Conservation (phyloP, 345 rosid genomes). For the Orychophragmus violaceus region DNA sequence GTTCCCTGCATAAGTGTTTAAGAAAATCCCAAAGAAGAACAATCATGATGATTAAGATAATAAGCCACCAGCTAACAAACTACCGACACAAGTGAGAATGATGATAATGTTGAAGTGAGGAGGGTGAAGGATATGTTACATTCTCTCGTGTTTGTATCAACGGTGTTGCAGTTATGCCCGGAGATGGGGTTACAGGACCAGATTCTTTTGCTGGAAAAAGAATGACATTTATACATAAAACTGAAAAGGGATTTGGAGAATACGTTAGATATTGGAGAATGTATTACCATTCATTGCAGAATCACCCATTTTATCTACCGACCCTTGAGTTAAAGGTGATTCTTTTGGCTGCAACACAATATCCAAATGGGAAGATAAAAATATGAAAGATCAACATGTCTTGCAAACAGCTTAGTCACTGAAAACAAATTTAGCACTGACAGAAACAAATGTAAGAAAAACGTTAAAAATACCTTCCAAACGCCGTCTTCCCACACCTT, state of each 20-base stretch:
- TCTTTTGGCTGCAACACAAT: slow-evolving; percentile 32
- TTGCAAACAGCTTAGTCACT: neutral
- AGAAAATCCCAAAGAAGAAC: neutral
- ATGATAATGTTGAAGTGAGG: neutral
- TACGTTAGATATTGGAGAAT: neutral
- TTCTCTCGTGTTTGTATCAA: neutral
- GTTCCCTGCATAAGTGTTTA: neutral
- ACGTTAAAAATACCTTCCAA: slow-evolving; percentile 10
- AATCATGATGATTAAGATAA: neutral
- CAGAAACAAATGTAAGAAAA: no score
- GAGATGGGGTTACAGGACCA: neutral
- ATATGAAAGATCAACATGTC: no score
- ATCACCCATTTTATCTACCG: slow-evolving; percentile 13
- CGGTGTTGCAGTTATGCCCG: neutral
- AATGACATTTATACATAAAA: neutral
- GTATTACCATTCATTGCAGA: slow-evolving; percentile 21
- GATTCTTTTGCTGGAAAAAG: no score
- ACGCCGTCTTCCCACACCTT: slow-evolving; percentile 32
- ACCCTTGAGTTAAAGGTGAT: slow-evolving; percentile 24
- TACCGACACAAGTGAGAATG: neutral
- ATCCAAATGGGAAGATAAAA: neutral
- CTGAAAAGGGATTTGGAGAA: neutral
- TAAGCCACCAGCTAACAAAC: neutral
- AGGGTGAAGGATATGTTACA: neutral
- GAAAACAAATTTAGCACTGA: neutral